phyloP scores from a whole-genome alignment of 768 basidiomycete genomes.

The Suillus occidentalis region DNA sequence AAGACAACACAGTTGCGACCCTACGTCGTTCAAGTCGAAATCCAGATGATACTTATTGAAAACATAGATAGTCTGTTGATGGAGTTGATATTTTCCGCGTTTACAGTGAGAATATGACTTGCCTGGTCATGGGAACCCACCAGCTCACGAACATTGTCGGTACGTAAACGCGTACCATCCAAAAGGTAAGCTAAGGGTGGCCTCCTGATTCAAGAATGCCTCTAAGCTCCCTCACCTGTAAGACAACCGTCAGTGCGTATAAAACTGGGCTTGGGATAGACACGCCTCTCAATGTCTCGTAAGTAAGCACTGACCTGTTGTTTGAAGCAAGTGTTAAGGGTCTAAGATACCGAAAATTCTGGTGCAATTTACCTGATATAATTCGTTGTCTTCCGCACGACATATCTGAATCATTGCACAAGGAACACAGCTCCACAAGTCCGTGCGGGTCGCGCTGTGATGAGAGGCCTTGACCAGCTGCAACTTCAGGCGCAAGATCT shows the following conservation, averaged over 20 bases:
- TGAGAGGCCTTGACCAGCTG: neutral
- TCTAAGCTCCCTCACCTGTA: conserved; percentile 68
- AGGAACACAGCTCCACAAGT: conserved; percentile 3
- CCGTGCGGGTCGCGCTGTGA: neutral
- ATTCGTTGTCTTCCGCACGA: conserved; percentile 62
- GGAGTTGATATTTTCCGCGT: conserved; percentile 12
- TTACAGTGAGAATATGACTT: conserved; percentile 16
- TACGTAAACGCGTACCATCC: conserved; percentile 72
- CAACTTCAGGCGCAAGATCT: neutral
- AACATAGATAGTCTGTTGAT: conserved; percentile 65
- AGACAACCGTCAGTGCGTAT: conserved; percentile 3
- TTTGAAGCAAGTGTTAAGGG: neutral
- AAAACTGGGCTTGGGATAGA: conserved; percentile 7
- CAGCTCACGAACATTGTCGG: conserved; percentile 72
- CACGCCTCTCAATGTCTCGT: conserved; percentile 76
- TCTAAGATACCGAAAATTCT: neutral
- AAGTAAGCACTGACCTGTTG: conserved; percentile 58
- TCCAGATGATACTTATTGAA: conserved; percentile 84
- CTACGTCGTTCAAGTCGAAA: conserved; percentile 49
- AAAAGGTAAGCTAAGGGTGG: conserved; percentile 76
- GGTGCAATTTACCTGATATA: conserved; percentile 48
- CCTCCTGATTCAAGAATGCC: conserved; percentile 64
- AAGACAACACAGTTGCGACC: too few relatives aligned
- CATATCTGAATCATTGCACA: conserved; percentile 59
- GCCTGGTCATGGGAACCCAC: conserved; percentile 78